Base-by-base conservation (phyloP, 331 rosid species). In the Prunus yedoensis region DNA sequence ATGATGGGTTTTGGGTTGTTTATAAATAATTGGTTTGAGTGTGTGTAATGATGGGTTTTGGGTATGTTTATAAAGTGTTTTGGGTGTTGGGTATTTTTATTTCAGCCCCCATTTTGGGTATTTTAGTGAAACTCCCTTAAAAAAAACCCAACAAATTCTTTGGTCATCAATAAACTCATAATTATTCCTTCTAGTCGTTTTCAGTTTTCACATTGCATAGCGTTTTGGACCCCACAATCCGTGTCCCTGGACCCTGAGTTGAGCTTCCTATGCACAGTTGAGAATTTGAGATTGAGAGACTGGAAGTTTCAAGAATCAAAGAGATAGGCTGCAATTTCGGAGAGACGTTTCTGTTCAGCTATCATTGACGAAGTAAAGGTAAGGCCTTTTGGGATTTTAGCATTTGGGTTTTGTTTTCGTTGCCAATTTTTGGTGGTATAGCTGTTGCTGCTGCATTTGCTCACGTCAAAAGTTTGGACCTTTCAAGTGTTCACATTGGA, bases 211-310 rank as follows among this genome's bases (percentile, higher is more conserved):
- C 74, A 59, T 69, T 1, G 35, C 69, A 68, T 70, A 57, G 81
- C 83, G 69, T 81, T 74, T 79, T 47, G 15, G 52, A 85, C 72
- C 94, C 93, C 84, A 86, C 93, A 85, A 58, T 27, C 80, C 86
- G 85, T 79, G 85, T 85, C 5, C 58, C 50, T 0, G 28, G 11
- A 21, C n/a, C 74, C 17, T 70, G 45, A 23, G 72, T 56, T 75
- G 70, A 75, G 81, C 83, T 75, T 70, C 73, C 70, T 46, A 23
- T 25, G 72, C 70, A 10, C 60, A 70, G 63, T 52, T 52, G 25
- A 61, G 68, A 38, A 70, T 32, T 52, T 52, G 17, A 61, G 68
- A 38, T 38, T 38, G 43, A 46, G 28, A 45, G 47, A n/a, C 20
- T 16, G 30, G 73, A 66, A 63, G 52, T 74, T 68, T 66, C 50